A percentile compares a stretch with the other conserved stretches of the same genome.
Evolutionary conservation across 1,284 basidiomycete species (phyloP).

Genomic region (Moniliella sp.): DNA sequence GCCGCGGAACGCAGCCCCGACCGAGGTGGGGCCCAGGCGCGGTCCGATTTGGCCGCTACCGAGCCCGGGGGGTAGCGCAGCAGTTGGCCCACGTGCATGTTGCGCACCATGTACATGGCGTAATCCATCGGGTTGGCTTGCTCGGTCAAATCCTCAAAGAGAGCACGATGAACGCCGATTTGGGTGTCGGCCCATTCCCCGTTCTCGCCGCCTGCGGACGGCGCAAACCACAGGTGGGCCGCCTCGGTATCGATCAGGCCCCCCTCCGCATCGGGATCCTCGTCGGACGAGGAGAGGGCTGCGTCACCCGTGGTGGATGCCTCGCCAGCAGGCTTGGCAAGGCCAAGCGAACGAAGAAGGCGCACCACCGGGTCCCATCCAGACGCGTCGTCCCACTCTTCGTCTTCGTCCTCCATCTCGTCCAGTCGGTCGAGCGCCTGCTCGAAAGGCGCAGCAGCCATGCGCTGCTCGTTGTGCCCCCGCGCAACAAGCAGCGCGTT

Average conservation of each 20-base stretch:
- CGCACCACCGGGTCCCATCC: conserved; percentile 16
- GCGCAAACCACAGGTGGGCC: conserved; percentile 71
- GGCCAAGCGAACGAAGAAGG: not conserved
- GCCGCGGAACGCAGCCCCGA: no score
- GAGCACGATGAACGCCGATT: conserved; percentile 60
- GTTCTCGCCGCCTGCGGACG: conserved; percentile 29
- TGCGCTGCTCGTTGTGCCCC: not conserved
- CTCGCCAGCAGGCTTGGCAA: no score
- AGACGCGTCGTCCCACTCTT: conserved; percentile 6
- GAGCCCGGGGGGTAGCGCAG: no score
- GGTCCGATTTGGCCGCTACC: no score
- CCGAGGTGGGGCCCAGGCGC: no score
- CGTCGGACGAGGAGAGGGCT: not conserved
- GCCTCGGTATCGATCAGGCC: conserved; percentile 34
- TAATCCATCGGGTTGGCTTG: not conserved
- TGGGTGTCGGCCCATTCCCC: conserved; percentile 47
- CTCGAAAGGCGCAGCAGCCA: conserved; percentile 5
- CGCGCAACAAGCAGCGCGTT: conserved; percentile 49
- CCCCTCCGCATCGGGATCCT: conserved; percentile 40
- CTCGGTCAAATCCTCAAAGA: conserved; percentile 41
- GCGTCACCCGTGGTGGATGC: not conserved
- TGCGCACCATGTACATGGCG: not conserved
- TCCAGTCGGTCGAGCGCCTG: conserved; percentile 9
- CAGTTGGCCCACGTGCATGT: conserved; percentile 5
- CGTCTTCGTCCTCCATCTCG: conserved; percentile 4